phyloP scores from a whole-genome alignment of 2,329 filamentous ascomycete genomes.

The Colletotrichum sp. region DNA sequence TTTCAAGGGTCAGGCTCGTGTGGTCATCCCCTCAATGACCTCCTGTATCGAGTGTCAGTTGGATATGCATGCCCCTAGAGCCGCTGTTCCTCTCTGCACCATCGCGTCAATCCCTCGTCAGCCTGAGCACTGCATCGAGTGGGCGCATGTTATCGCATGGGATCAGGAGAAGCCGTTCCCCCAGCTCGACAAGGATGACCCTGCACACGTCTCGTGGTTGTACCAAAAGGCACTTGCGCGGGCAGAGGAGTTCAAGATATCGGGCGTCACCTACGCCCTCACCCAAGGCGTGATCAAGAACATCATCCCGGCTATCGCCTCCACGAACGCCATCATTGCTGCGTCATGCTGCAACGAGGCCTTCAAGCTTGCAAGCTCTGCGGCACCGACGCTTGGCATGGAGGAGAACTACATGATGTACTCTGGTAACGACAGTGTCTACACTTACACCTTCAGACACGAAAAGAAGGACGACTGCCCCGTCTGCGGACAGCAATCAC shows the following conservation, averaged over 20 bases:
- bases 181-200: slow-evolving; percentile 90
- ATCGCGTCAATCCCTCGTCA: slow-evolving; percentile 95
- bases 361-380: slow-evolving; percentile 87
- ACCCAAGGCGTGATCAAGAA: slow-evolving; percentile 99
- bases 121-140: slow-evolving; percentile 97
- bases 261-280: slow-evolving; percentile 91
- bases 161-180: slow-evolving; percentile 84
- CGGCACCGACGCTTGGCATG: slow-evolving; percentile 79
- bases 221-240: slow-evolving; percentile 84
- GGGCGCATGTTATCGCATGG: slow-evolving; percentile 99
- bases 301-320: slow-evolving; percentile 98
- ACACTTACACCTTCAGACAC: slow-evolving; percentile 96
- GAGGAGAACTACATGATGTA: slow-evolving; percentile 99
- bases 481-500: slow-evolving; percentile 85
- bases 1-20: slow-evolving; percentile 95
- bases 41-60: slow-evolving; percentile 98
- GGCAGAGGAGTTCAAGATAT: slow-evolving; percentile 87
- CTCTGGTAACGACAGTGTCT: slow-evolving; percentile 92
- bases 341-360: slow-evolving; percentile 97
- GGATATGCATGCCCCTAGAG: slow-evolving; percentile 97
- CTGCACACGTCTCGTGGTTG: slow-evolving; percentile 97
- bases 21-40: slow-evolving; percentile 89
- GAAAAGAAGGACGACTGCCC: slow-evolving; percentile 95
- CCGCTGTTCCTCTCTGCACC: slow-evolving; percentile 95
- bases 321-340: slow-evolving; percentile 95